Base-by-base conservation (phyloP, 208 protist species). In the Naegleria fowleri region DNA sequence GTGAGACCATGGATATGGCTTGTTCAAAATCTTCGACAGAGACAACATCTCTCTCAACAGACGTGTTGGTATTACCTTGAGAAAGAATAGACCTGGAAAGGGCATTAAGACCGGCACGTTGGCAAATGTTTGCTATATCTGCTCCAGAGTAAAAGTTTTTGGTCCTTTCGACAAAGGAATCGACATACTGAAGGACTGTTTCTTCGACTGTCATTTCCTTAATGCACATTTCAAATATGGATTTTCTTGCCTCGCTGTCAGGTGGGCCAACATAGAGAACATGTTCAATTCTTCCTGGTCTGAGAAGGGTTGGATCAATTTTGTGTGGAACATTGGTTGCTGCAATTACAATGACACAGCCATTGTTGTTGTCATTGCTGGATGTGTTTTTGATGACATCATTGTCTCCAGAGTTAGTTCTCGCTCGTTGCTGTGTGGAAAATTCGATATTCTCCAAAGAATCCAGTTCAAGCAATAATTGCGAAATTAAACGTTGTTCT, bases 241-340 rank as follows among this genome's bases (percentile, higher is more conserved):
- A 43, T 41, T 39, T 87, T 51, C 91, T 83, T 25, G 90, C 59
- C 2, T 38, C 36, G 0, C 6, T 25, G 59, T 93, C 90, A 67
- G 93, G 93, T 13, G 90, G n/a, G 33, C 83, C 86, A 52, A 93
- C 52, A 58, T 90, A 92, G 0, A 94, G 9, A 6, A 90, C 39
- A 22, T 86, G 39, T 25, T 93, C 92, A 15, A 94, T 75, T 58
- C 93, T 67, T 40, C 93, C 93, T 76, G 92, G 90, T 55, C 90
- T 39, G 13, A 94, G 36, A 13, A 94, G 83, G 1, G 92, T 85
- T n/a, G 91, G 15, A 84, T 94, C 92, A n/a, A 93, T 43, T 7
- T 39, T 52, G 13, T 83, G 38, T 19, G 87, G 87, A 13, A 76
- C 51, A 15, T 90, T 86, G 43, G 87, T 90, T 29, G 87, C 87